Evolutionary conservation across 1,284 basidiomycete genomes (phyloP).

Genomic region (Tilletia caries): DNA sequence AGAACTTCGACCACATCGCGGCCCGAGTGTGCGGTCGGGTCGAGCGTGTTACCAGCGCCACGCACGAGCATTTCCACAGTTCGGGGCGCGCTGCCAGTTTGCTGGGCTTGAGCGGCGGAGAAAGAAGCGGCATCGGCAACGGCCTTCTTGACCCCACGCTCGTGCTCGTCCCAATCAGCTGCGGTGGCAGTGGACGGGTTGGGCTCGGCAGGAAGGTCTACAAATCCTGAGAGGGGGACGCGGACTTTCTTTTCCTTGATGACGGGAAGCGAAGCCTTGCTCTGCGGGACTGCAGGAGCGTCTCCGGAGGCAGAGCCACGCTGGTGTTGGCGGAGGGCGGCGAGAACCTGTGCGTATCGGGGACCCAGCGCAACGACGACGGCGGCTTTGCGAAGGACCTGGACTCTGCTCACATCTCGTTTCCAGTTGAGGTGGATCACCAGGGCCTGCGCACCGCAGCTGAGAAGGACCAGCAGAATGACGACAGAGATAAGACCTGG

Average conservation of each 20-base stretch:
- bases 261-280: conserved; percentile 7
- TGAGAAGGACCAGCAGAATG: conserved; percentile 30
- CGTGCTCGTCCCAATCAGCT: conserved; percentile 46
- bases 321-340: conserved; percentile 22
- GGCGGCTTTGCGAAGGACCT: conserved; percentile 34
- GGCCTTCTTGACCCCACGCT: conserved; percentile 28
- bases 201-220: conserved; percentile 27
- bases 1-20: conserved; percentile 33
- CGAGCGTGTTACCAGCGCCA: neutral
- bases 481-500: conserved; percentile 39
- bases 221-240: conserved; percentile 40
- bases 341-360: conserved; percentile 22
- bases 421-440: conserved; percentile 30
- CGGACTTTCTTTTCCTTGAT: conserved; percentile 42
- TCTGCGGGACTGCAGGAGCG: conserved; percentile 11
- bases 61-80: conserved; percentile 9
- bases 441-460: conserved; percentile 26
- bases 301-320: neutral
- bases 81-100: conserved; percentile 6
- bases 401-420: conserved; percentile 34
- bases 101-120: conserved; percentile 15
- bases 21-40: neutral
- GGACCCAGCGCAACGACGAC: conserved; percentile 43
- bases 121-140: conserved; percentile 19
- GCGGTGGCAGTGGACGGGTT: conserved; percentile 20